These are phyloP conservation scores for Penicillium olsonii DNA, from an alignment of 2,329 filamentous ascomycete genomes.

Conservation along the genomic window DNA sequence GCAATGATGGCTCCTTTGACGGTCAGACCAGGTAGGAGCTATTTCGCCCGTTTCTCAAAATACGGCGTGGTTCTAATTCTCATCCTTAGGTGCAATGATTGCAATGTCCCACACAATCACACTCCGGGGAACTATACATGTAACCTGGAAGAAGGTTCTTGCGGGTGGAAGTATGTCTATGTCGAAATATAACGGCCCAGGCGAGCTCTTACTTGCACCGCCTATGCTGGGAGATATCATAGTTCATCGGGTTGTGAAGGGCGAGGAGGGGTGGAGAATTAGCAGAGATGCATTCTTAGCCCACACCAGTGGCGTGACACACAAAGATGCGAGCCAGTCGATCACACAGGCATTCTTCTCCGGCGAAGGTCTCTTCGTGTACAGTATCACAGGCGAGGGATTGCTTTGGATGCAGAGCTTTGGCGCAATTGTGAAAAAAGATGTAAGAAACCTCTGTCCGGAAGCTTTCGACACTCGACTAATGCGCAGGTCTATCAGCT, in stretches of 20 bases:
- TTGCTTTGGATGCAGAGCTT: slow-evolving; percentile 90
- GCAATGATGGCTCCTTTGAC: slow-evolving; percentile 83
- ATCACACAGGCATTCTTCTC: slow-evolving; percentile 92
- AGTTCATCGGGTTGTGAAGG: slow-evolving; percentile 71
- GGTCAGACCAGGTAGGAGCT: slow-evolving; percentile 68
- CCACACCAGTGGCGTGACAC: slow-evolving; percentile 83
- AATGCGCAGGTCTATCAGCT: slow-evolving; percentile 31
- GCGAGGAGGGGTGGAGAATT: slow-evolving; percentile 72
- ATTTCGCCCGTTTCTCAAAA: neutral
- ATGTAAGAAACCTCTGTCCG: slow-evolving; percentile 54
- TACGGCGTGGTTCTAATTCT: neutral
- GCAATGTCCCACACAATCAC: slow-evolving; percentile 90
- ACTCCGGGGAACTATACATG: slow-evolving; percentile 78
- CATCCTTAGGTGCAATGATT: slow-evolving; percentile 83
- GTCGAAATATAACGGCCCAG: slow-evolving; percentile 83
- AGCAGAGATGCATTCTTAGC: slow-evolving; percentile 86
- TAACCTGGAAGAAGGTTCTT: slow-evolving; percentile 89
- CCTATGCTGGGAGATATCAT: slow-evolving; percentile 81
- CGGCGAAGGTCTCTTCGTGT: slow-evolving; percentile 88
- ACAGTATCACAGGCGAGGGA: slow-evolving; percentile 78
- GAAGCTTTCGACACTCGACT: neutral
- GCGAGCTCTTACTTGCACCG: slow-evolving; percentile 84
- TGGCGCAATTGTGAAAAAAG: slow-evolving; percentile 91
- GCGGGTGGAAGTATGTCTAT: slow-evolving; percentile 75
- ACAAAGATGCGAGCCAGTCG: slow-evolving; percentile 81